Conservation (phyloP, 2,329 filamentous ascomycete species). For the Sarocladiaceae sp. region DNA sequence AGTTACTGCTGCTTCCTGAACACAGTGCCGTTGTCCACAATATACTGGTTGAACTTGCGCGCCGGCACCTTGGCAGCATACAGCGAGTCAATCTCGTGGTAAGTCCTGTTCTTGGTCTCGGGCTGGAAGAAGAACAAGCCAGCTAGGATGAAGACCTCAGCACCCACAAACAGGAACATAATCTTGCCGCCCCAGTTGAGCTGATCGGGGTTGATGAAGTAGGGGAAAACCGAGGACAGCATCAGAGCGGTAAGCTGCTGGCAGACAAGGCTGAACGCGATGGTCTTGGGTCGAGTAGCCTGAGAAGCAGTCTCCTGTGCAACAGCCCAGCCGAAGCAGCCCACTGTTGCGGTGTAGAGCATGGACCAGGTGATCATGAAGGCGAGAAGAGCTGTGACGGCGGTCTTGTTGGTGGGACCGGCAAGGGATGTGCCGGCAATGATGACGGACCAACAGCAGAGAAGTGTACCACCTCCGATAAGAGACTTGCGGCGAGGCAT, state of each 20-base stretch:
- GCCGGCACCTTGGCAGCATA: constrained; percentile 20
- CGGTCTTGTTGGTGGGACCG: constrained; percentile 16
- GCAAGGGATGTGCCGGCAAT: constrained; percentile 21
- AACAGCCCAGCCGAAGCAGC: constrained; percentile 24
- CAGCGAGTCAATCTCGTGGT: constrained; percentile 27
- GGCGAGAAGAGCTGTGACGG: constrained; percentile 20
- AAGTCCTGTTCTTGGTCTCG: constrained; percentile 33
- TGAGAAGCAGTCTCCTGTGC: constrained; percentile 24
- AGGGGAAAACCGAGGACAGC: constrained; percentile 30
- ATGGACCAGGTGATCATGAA: constrained; percentile 27
- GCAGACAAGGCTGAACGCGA: constrained; percentile 23
- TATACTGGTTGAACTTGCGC: constrained; percentile 20
- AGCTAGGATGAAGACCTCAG: constrained; percentile 27
- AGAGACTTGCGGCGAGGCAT: constrained; percentile 21
- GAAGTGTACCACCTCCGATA: constrained; percentile 20
- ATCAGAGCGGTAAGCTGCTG: constrained; percentile 30
- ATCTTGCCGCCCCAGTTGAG: constrained; percentile 33
- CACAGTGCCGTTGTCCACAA: constrained; percentile 16
- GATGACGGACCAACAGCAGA: constrained; percentile 22
- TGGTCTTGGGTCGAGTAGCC: constrained; percentile 23
- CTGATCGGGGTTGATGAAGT: constrained; percentile 33
- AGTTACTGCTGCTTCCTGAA: constrained; percentile 11
- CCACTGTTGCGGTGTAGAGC: constrained; percentile 23
- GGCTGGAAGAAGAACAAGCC: constrained; percentile 29
- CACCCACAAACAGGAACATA: constrained; percentile 30